Conservation (phyloP, 805 yeast species). For the Pichia thaimueangensis region DNA sequence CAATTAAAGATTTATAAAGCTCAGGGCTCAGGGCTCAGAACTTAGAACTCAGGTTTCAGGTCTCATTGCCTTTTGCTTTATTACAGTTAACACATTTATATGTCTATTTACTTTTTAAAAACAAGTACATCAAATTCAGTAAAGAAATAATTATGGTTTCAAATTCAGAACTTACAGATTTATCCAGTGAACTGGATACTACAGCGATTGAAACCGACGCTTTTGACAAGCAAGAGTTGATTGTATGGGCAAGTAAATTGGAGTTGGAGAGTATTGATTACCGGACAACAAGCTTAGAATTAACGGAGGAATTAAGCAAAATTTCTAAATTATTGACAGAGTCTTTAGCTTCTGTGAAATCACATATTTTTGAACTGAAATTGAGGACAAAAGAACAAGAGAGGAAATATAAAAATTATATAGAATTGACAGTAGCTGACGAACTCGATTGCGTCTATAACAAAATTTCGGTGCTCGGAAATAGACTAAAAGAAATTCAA, state of each 20-base stretch:
- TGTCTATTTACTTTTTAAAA: too few relatives aligned
- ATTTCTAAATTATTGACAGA: conserved; percentile 11
- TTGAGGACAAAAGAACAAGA: conserved; percentile 9
- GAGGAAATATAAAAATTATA: conserved; percentile 2
- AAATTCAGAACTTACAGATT: conserved; percentile 6
- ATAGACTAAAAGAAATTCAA: conserved; percentile 1
- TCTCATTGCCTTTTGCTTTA: too few relatives aligned
- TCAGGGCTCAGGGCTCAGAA: too few relatives aligned
- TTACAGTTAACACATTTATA: too few relatives aligned
- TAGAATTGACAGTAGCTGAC: conserved; percentile 1
- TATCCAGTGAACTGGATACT: conserved; percentile 7
- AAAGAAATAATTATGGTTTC: too few relatives aligned
- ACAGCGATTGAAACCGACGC: not conserved
- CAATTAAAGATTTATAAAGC: too few relatives aligned
- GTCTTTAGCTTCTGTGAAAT: conserved; percentile 4
- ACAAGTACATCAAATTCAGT: too few relatives aligned
- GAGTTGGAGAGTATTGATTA: conserved; percentile 44
- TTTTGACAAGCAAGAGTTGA: conserved; percentile 24
- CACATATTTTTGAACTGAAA: conserved; percentile 8
- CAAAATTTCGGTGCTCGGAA: not conserved
- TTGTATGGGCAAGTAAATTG: conserved; percentile 44
- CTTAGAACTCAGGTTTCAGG: too few relatives aligned
- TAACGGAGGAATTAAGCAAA: conserved; percentile 11
- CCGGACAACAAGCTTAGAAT: conserved; percentile 26
- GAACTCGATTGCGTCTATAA: conserved; percentile 7